A percentile compares a stretch with the other conserved stretches of the same genome.
Evolutionary conservation across 2,329 filamentous ascomycete species (phyloP).

Genomic region (Chrysoporthe austroafricana): DNA sequence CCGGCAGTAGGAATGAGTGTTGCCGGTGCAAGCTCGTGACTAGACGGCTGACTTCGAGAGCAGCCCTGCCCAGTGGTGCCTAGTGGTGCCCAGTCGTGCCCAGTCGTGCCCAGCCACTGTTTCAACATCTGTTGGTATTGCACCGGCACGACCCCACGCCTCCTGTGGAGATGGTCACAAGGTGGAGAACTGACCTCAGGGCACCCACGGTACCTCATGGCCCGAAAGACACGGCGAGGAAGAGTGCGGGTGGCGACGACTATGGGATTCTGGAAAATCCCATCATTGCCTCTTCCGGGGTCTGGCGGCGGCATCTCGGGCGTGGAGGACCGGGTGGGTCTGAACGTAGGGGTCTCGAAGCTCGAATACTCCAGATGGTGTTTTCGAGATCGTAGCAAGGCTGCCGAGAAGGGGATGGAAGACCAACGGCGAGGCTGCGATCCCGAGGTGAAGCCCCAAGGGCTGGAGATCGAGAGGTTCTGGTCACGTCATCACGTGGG

Average conservation of each 20-base stretch:
- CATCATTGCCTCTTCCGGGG: background rate
- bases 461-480: background rate
- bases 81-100: background rate
- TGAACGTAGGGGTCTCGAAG: background rate
- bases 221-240: background rate
- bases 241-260: background rate
- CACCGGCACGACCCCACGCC: background rate
- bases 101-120: background rate
- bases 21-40: background rate
- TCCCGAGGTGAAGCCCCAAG: background rate
- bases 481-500: constrained; percentile 9
- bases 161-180: background rate
- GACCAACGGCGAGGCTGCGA: constrained; percentile 2
- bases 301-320: background rate
- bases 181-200: background rate
- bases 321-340: background rate
- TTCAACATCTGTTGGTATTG: background rate
- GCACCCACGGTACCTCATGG: background rate
- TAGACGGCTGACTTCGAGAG: background rate
- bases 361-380: background rate
- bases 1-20: background rate
- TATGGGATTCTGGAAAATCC: background rate
- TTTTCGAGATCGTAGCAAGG: background rate
- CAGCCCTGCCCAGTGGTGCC: background rate
- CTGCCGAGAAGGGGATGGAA: background rate